Conservation (phyloP, 2,329 filamentous ascomycete species). For the Colletotrichum destructivum region DNA sequence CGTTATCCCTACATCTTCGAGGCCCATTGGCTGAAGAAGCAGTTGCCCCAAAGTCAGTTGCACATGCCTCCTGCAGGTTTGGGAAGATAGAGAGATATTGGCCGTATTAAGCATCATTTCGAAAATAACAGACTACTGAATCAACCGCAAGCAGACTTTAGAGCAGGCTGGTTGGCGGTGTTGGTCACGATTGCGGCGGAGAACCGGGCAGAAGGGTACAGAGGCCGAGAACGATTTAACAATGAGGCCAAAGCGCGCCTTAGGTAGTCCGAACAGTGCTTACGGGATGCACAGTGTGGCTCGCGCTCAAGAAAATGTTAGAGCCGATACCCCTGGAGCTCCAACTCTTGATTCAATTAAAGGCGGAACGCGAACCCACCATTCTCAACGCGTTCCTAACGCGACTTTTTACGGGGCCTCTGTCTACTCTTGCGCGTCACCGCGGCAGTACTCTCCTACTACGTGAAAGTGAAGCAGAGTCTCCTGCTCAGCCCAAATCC, state of each 20-base stretch:
- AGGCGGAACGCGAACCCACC: constrained; percentile 8
- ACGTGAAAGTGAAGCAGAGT: background rate
- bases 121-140: too few species aligned
- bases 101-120: too few species aligned
- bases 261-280: background rate
- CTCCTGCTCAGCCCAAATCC: background rate
- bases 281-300: background rate
- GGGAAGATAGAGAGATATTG: too few species aligned
- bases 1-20: too few species aligned
- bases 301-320: background rate
- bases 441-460: background rate
- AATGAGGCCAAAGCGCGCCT: background rate
- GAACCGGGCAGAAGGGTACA: background rate
- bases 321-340: background rate
- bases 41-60: too few species aligned
- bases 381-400: constrained; percentile 7
- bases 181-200: background rate
- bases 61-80: too few species aligned
- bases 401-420: constrained; percentile 14
- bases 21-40: too few species aligned
- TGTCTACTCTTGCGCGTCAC: constrained; percentile 3
- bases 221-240: background rate
- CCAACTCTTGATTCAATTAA: constrained; percentile 9
- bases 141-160: too few species aligned
- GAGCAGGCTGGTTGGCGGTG: background rate